phyloP scores from a whole-genome alignment of 139 green algal genomes.

The Tetratostichococcus sp. region DNA sequence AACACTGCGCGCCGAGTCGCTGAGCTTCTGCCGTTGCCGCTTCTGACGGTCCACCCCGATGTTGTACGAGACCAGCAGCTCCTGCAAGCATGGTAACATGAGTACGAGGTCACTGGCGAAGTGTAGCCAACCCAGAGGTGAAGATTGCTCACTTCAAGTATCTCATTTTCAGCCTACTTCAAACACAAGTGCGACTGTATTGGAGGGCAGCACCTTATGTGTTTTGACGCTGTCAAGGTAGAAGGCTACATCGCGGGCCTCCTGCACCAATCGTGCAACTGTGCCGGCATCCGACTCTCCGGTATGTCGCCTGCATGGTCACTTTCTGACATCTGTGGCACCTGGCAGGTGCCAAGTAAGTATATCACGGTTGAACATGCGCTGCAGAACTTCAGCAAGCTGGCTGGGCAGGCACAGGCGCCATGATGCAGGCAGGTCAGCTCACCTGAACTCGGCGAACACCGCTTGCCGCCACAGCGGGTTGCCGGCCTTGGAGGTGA shows the following conservation, averaged over 20 bases:
- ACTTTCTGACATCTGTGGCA: too few relatives aligned
- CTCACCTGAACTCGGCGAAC: conserved; percentile 21
- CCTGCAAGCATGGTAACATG: conserved; percentile 20
- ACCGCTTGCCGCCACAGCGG: conserved; percentile 22
- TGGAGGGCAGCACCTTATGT: conserved; percentile 21
- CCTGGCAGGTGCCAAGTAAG: too few relatives aligned
- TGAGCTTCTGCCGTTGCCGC: conserved; percentile 28
- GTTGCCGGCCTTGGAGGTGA: conserved; percentile 25
- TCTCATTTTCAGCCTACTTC: neutral
- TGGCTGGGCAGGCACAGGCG: too few relatives aligned
- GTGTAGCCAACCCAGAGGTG: too few relatives aligned
- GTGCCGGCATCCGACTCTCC: neutral
- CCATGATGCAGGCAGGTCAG: too few relatives aligned
- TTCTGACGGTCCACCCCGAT: conserved; percentile 39
- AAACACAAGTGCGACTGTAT: neutral
- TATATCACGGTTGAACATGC: too few relatives aligned
- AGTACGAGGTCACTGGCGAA: too few relatives aligned
- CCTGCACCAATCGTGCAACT: conserved; percentile 14
- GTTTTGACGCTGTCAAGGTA: conserved; percentile 30
- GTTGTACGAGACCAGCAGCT: conserved; percentile 54
- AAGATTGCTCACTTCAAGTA: neutral
- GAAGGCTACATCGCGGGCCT: conserved; percentile 33
- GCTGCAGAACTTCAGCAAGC: too few relatives aligned
- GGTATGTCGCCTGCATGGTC: neutral
- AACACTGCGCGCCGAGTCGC: conserved; percentile 31